A percentile compares a stretch with the other conserved stretches of the same genome.
Conservation (phyloP, 169 alveolate genomes). For the Eimeria praecox region DNA sequence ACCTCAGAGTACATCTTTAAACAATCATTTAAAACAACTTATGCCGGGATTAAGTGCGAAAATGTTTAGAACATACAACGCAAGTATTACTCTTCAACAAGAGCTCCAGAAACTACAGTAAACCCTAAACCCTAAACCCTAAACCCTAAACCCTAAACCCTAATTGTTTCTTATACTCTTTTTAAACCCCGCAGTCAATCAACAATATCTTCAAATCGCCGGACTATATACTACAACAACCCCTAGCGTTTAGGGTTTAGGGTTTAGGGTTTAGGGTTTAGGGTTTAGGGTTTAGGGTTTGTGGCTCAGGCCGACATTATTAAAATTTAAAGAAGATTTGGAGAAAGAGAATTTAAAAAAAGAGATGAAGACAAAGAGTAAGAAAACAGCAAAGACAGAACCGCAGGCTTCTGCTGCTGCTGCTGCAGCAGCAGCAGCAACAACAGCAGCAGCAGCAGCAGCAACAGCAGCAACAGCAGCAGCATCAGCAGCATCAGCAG, state of each 20-base stretch:
- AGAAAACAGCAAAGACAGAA: background rate
- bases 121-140: constrained; percentile 29
- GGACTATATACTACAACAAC: no score
- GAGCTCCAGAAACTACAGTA: constrained; percentile 89
- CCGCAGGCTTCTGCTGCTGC: background rate
- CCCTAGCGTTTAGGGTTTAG: background rate
- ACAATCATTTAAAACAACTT: constrained; percentile 97
- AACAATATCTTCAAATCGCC: no score
- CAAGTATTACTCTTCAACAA: constrained; percentile 97
- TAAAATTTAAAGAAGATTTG: background rate
- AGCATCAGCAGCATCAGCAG: constrained; percentile 80
- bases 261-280: constrained; percentile 1
- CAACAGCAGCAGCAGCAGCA: background rate
- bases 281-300: background rate
- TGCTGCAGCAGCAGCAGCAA: background rate
- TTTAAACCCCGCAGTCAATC: no score
- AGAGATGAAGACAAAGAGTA: background rate
- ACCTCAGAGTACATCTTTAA: constrained; percentile 90
- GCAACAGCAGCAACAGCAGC: background rate
- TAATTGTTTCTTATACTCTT: no score
- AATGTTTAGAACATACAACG: constrained; percentile 99
- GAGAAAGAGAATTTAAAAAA: background rate
- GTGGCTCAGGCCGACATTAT: constrained; percentile 11
- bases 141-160: background rate
- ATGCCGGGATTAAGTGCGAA: constrained; percentile 99